Evolutionary conservation across 2,329 filamentous ascomycete genomes (phyloP), one percentile per base, ranked within the genome.

Genomic region (Coniochaeta sp.): DNA sequence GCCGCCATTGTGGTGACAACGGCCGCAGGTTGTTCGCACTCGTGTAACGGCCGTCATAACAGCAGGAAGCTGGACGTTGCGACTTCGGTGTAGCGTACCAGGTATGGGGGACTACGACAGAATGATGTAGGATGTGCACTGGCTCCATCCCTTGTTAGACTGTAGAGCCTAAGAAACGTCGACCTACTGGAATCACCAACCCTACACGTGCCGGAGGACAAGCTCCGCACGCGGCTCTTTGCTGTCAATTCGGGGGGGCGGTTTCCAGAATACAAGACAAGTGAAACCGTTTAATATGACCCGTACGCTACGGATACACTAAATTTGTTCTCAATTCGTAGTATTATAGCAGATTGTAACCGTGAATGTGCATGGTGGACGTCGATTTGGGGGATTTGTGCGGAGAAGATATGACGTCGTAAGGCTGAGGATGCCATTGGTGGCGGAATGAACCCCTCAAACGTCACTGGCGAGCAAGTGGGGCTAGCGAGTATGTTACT

Each of bases 401-500:
- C 26, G 31, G 33, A 56, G 54, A 34, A 56, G 54, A 56, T 58
- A 58, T 58, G 56, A 58, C 56, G 56, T 58, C 56, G 56, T 58
- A 58, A 44, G 56, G 56, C 56, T 58, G 36, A 58, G 26, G 24
- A 28, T 26, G 34, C 22, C n/a, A 40, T 58, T 34, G 54, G 52
- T 55, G 54, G 52, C 19, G 52, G 54, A 26, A 14, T 57, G 56
- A 58, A 44, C 28, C 56, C 36, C 56, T 58, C 56, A 31, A 43
- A 36, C 28, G n/a, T 36, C 28, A 28, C 14, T 14, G 54, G 19
- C 12, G 12, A 8, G n/a, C 52, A 31, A 34, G 52, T 55, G 26
- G 14, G n/a, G 52, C 8, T 3, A 36, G 34, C 11, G 8, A 28
- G 40, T 19, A 11, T 44, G 40, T 6, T 12, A 36, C 40, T 44